Conservation (phyloP, 768 basidiomycete genomes). For the Russula ochroleuca region DNA sequence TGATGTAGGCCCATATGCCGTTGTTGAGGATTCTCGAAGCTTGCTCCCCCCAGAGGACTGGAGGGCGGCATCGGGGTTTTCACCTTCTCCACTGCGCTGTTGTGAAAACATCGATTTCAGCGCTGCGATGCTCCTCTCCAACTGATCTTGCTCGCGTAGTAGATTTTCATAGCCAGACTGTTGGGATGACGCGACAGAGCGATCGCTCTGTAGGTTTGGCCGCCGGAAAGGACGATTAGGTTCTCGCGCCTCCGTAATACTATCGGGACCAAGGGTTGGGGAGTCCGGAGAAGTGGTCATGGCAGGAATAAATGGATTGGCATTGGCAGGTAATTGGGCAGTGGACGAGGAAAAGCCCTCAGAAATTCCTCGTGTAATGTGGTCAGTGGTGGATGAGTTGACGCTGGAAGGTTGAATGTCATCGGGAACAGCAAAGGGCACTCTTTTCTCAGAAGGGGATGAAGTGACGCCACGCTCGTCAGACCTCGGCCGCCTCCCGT, state of each 20-base stretch:
- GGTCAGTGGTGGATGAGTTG: neutral
- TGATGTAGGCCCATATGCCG: conserved; percentile 18
- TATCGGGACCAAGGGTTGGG: conserved; percentile 10
- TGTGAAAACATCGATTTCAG: conserved; percentile 42
- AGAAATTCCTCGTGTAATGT: neutral
- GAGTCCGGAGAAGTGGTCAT: conserved; percentile 7
- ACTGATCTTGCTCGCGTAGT: conserved; percentile 55
- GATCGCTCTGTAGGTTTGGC: neutral
- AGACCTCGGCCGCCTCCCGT: conserved; percentile 35
- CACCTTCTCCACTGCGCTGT: neutral
- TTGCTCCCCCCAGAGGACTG: neutral
- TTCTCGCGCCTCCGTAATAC: neutral
- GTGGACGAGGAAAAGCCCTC: neutral
- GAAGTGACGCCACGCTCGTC: conserved; percentile 32
- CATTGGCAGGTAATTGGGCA: neutral
- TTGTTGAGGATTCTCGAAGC: conserved; percentile 17
- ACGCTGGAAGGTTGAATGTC: conserved; percentile 13
- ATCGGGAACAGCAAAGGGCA: conserved; percentile 4
- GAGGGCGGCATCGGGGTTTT: neutral
- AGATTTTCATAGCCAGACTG: conserved; percentile 39
- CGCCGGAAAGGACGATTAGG: neutral
- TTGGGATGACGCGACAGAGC: conserved; percentile 27
- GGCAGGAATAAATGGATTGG: neutral
- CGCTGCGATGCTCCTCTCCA: conserved; percentile 61
- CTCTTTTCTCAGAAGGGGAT: conserved; percentile 2